Conservation (phyloP, 495 filamentous ascomycete genomes). For the Lasiosphaeria hispida region DNA sequence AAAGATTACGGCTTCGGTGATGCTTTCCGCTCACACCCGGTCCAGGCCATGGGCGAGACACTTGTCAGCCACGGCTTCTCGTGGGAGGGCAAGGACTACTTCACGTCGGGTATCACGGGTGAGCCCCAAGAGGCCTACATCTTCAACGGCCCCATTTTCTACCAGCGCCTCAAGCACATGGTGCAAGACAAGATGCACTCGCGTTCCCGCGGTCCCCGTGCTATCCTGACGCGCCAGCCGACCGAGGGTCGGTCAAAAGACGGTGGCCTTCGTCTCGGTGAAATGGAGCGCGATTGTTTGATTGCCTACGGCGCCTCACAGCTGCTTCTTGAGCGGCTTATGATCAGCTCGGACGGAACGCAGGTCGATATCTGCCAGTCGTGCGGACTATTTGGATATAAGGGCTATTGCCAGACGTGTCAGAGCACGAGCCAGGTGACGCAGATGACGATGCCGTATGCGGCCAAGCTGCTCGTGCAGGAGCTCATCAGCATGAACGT, state of each 20-base stretch:
- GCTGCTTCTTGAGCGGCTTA: slow-evolving; percentile 87
- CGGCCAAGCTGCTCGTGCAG: slow-evolving; percentile 94
- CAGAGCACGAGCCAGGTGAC: slow-evolving; percentile 74
- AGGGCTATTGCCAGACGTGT: slow-evolving; percentile 90
- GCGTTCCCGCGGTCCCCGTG: slow-evolving; percentile 81
- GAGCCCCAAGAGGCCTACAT: slow-evolving; percentile 92
- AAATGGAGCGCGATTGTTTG: slow-evolving; percentile 98
- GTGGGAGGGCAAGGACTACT: slow-evolving; percentile 94
- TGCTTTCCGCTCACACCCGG: slow-evolving; percentile 88
- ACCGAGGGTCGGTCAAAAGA: slow-evolving; percentile 92
- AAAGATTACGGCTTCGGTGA: slow-evolving; percentile 80
- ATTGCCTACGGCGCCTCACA: slow-evolving; percentile 95
- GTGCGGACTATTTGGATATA: slow-evolving; percentile 92
- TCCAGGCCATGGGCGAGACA: slow-evolving; percentile 82
- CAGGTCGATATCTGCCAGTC: slow-evolving; percentile 87
- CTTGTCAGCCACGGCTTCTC: slow-evolving; percentile 86
- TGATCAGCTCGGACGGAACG: slow-evolving; percentile 88
- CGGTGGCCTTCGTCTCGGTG: slow-evolving; percentile 89
- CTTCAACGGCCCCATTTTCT: slow-evolving; percentile 98
- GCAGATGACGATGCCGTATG: slow-evolving; percentile 97
- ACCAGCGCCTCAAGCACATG: slow-evolving; percentile 99
- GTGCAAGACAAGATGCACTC: slow-evolving; percentile 99
- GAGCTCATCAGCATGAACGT: slow-evolving; percentile 98
- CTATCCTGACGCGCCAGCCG: slow-evolving; percentile 90
- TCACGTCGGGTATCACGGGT: slow-evolving; percentile 93